Conservation (phyloP, 2,329 filamentous ascomycete species). For the Berkeleyomyces basicola region DNA sequence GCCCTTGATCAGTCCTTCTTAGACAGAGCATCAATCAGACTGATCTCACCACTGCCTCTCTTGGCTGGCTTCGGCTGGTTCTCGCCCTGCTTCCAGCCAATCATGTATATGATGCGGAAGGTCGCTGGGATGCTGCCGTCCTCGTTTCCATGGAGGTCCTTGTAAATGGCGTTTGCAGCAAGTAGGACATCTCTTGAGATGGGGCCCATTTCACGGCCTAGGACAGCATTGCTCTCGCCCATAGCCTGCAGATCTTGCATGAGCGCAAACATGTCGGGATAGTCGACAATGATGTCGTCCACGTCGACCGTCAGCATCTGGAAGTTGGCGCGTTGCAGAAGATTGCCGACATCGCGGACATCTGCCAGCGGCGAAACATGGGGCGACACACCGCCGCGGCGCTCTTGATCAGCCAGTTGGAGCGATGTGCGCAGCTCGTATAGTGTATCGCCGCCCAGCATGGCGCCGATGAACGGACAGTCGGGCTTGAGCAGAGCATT, state of each 20-base stretch:
- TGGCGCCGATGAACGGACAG: slow-evolving; percentile 79
- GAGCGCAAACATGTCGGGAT: slow-evolving; percentile 72
- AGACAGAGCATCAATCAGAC: slow-evolving; percentile 62
- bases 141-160: slow-evolving; percentile 67
- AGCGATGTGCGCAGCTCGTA: slow-evolving; percentile 87
- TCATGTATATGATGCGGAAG: slow-evolving; percentile 95
- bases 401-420: slow-evolving; percentile 80
- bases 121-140: slow-evolving; percentile 71
- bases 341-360: slow-evolving; percentile 74
- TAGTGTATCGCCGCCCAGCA: slow-evolving; percentile 89
- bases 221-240: slow-evolving; percentile 83
- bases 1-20: slow-evolving; percentile 5
- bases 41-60: slow-evolving; percentile 73
- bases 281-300: slow-evolving; percentile 93
- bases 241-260: slow-evolving; percentile 93
- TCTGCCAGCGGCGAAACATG: slow-evolving; percentile 86
- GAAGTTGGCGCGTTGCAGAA: slow-evolving; percentile 77
- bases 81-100: slow-evolving; percentile 82
- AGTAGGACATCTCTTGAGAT: slow-evolving; percentile 71
- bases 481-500: slow-evolving; percentile 82
- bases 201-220: slow-evolving; percentile 65
- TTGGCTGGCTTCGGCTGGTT: slow-evolving; percentile 65
- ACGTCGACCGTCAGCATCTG: slow-evolving; percentile 93
- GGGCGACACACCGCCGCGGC: slow-evolving; percentile 77
- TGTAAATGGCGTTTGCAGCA: slow-evolving; percentile 78